Evolutionary conservation across 805 yeast genomes (phyloP).

Genomic region (Pichia occidentalis): DNA sequence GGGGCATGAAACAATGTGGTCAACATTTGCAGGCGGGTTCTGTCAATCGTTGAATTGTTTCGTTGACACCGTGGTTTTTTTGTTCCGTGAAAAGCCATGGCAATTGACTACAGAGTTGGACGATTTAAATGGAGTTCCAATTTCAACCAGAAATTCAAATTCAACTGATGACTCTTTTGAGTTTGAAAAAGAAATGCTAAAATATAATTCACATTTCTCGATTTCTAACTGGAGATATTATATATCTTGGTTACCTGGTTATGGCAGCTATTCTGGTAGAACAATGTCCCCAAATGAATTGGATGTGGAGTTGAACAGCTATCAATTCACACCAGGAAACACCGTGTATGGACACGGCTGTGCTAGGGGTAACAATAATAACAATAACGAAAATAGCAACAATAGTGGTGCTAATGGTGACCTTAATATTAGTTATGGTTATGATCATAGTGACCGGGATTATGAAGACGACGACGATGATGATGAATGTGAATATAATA

Average conservation of each 20-base stretch:
- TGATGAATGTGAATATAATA: too few relatives aligned
- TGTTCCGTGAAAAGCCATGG: conserved; percentile 80
- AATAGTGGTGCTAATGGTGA: neutral
- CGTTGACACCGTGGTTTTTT: conserved; percentile 69
- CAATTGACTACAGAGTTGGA: conserved; percentile 25
- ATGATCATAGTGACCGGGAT: neutral
- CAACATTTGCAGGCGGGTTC: conserved; percentile 61
- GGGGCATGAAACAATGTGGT: conserved; percentile 50
- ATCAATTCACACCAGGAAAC: too few relatives aligned
- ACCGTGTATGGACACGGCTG: too few relatives aligned
- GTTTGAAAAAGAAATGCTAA: too few relatives aligned
- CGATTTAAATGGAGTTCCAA: conserved; percentile 17
- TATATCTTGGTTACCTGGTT: conserved; percentile 27
- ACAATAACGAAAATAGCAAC: neutral
- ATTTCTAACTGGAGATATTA: conserved; percentile 18
- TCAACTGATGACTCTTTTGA: too few relatives aligned
- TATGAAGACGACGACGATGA: neutral
- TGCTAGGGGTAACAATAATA: conserved; percentile 5
- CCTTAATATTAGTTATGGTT: neutral
- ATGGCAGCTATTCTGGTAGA: conserved; percentile 4
- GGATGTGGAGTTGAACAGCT: too few relatives aligned
- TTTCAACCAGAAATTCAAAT: conserved; percentile 7
- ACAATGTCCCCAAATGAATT: conserved; percentile 9
- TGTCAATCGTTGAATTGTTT: conserved; percentile 77
- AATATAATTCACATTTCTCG: neutral